These are phyloP conservation scores for Porogramme epimiltina DNA, from an alignment of 1,284 basidiomycete genomes.

Conservation along the genomic window DNA sequence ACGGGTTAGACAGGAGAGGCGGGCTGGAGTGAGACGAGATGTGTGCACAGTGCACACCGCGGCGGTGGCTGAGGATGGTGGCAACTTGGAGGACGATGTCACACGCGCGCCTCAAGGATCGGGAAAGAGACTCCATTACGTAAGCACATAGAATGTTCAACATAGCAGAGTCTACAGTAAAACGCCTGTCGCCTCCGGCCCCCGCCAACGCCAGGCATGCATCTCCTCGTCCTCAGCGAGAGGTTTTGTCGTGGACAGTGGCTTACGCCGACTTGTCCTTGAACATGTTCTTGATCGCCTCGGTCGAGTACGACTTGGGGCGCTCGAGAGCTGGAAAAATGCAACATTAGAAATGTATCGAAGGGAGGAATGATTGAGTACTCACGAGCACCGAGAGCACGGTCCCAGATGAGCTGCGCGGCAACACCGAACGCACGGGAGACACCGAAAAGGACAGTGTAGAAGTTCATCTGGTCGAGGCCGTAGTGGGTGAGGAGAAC, in stretches of 20 bases:
- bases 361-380: constrained; percentile 21
- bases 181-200: constrained; percentile 6
- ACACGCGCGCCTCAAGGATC: background rate
- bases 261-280: constrained; percentile 44
- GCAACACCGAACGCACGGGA: constrained; percentile 91
- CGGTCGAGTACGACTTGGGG: constrained; percentile 85
- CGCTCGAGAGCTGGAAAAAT: constrained; percentile 70
- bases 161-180: constrained; percentile 10
- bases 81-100: constrained; percentile 1
- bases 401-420: constrained; percentile 93
- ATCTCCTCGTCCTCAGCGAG: background rate
- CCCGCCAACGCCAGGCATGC: background rate
- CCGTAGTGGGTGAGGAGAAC: constrained; percentile 92
- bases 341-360: constrained; percentile 1
- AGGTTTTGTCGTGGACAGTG: constrained; percentile 3
- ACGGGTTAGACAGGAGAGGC: background rate
- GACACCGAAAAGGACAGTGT: constrained; percentile 97
- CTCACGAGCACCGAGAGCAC: constrained; percentile 90
- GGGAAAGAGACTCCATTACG: constrained; percentile 14
- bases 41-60: background rate
- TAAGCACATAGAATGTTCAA: constrained; percentile 18
- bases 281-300: constrained; percentile 77
- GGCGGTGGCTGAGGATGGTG: background rate
- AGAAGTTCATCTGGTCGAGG: constrained; percentile 88
- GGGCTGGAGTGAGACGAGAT: background rate